These are phyloP conservation scores for Excoecaria cochinchinensis DNA, from an alignment of 345 rosid species.

Conservation along the genomic window DNA sequence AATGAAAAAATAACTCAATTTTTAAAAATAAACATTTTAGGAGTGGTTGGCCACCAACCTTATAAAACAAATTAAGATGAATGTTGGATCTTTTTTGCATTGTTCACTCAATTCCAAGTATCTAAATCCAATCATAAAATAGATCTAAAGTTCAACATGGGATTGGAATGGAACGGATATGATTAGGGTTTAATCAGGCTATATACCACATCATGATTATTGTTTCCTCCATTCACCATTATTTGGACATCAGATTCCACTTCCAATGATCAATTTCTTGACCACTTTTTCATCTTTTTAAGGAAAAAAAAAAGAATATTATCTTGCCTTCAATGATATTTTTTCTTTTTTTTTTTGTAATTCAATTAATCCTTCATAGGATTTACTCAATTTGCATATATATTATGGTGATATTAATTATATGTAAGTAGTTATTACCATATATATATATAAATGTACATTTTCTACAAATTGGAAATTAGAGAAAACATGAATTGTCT, in stretches of 20 bases:
- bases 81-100: neutral
- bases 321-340: neutral
- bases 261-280: slow-evolving; percentile 2
- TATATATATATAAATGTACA: no score
- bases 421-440: no score
- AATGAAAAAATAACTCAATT: neutral
- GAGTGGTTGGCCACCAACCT: slow-evolving; percentile 1
- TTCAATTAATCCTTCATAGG: neutral
- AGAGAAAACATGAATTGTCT: neutral
- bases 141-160: slow-evolving; percentile 22
- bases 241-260: slow-evolving; percentile 30
- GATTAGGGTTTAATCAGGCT: slow-evolving; percentile 8
- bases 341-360: neutral
- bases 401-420: no score
- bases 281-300: slow-evolving; percentile 4
- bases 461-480: no score
- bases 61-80: neutral
- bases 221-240: slow-evolving; percentile 20
- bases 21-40: neutral
- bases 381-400: no score
- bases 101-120: slow-evolving; percentile 21
- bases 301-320: neutral
- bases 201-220: slow-evolving; percentile 9
- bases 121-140: slow-evolving; percentile 25
- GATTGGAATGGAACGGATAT: slow-evolving; percentile 14